A percentile compares a stretch with the other conserved stretches of the same genome.
Evolutionary conservation across 2,329 filamentous ascomycete species (phyloP).

Genomic region (Xylaria sp.): DNA sequence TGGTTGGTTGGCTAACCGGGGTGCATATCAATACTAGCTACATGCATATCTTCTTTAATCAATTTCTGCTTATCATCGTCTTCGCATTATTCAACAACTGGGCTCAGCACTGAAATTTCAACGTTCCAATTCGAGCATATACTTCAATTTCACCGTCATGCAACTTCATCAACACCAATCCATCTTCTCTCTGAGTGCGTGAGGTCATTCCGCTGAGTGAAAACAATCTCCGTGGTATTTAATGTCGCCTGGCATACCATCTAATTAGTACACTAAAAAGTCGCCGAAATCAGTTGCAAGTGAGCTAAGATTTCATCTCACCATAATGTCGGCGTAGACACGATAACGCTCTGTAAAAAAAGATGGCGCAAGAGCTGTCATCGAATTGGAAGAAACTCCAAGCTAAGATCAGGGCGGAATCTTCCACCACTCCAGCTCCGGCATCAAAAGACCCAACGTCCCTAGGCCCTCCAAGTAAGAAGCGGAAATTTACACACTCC

Average conservation of each 20-base stretch:
- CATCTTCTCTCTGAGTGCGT: neutral
- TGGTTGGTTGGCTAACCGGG: neutral
- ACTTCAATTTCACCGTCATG: neutral
- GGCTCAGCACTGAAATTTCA: neutral
- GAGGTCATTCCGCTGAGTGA: neutral
- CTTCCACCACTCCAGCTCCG: constrained; percentile 46
- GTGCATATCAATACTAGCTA: neutral
- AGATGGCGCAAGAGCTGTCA: constrained; percentile 64
- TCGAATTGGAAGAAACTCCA: constrained; percentile 85
- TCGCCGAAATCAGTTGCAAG: constrained; percentile 7
- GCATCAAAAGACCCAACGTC: constrained; percentile 23
- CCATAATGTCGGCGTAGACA: constrained; percentile 14
- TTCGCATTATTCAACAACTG: neutral
- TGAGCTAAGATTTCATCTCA: neutral
- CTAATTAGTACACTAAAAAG: neutral
- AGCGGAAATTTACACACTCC: constrained; percentile 34
- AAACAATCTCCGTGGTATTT: neutral
- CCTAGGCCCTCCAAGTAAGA: constrained; percentile 33
- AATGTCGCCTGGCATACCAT: neutral
- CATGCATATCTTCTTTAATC: neutral
- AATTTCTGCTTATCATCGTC: neutral
- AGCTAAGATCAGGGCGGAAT: constrained; percentile 65
- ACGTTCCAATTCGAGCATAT: neutral
- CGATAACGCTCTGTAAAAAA: constrained; percentile 12
- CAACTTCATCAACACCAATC: neutral